Evolutionary conservation across 2,329 filamentous ascomycete species (phyloP).

Genomic region (Aspergillus sergii): DNA sequence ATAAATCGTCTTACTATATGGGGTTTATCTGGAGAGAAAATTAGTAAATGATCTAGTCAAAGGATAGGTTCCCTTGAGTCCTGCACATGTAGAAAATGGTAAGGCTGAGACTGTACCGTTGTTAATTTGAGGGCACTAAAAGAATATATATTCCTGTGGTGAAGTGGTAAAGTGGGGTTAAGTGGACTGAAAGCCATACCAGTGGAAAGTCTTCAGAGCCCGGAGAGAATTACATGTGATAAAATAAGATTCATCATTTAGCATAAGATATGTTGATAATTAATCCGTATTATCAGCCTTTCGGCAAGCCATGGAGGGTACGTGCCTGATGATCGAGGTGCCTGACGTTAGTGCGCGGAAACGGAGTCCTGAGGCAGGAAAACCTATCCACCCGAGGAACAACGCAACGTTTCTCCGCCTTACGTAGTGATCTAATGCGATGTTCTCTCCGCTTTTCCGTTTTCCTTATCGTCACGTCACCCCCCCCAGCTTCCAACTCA

Average conservation of each 20-base stretch:
- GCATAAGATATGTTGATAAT: not conserved
- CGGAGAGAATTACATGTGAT: no score
- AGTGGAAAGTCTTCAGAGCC: no score
- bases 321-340: slow-evolving; percentile 13
- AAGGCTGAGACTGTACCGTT: not conserved
- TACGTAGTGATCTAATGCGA: slow-evolving; percentile 6
- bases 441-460: slow-evolving; percentile 3
- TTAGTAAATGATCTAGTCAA: not conserved
- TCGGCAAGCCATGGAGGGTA: not conserved
- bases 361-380: not conserved
- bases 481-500: not conserved
- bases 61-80: not conserved
- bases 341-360: slow-evolving; percentile 22
- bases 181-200: no score
- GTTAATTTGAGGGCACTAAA: not conserved
- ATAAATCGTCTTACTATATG: not conserved
- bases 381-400: not conserved
- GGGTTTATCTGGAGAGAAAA: not conserved
- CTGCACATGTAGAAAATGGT: not conserved
- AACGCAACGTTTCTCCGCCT: slow-evolving; percentile 15
- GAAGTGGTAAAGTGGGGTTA: no score
- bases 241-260: not conserved
- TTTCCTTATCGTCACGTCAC: not conserved
- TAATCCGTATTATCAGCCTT: not conserved
- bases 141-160: not conserved